Conservation (phyloP, 2,329 filamentous ascomycete genomes). For the Stromatinia cepivora region DNA sequence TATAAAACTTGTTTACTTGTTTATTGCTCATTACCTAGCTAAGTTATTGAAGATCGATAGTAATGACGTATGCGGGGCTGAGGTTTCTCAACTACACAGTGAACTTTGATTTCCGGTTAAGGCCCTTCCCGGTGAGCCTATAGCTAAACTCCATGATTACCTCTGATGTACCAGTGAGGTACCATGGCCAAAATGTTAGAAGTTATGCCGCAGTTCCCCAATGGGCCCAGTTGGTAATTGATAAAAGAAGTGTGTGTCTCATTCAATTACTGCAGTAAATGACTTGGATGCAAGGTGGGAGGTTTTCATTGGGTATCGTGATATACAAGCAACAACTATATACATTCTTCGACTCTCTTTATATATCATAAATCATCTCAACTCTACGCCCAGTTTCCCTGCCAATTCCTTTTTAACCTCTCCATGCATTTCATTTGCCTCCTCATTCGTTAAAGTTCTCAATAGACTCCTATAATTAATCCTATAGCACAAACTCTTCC, state of each 20-base stretch:
- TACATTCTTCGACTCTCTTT: not conserved
- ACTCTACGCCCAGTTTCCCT: slow-evolving; percentile 72
- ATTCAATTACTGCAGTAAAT: not conserved
- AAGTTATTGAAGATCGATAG: slow-evolving; percentile 2
- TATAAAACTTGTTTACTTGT: not conserved
- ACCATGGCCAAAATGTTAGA: not conserved
- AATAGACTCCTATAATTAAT: slow-evolving; percentile 94
- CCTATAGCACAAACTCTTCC: slow-evolving; percentile 85
- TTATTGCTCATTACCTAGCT: not conserved
- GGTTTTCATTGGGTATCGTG: slow-evolving; percentile 9
- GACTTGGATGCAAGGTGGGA: not conserved
- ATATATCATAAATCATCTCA: slow-evolving; percentile 54
- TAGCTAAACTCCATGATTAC: not conserved
- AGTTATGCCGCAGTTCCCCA: not conserved
- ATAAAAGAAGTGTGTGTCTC: not conserved
- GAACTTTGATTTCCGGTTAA: not conserved
- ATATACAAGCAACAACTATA: not conserved
- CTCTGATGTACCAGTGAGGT: not conserved
- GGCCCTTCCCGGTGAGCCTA: too few species aligned
- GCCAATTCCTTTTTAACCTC: slow-evolving; percentile 65
- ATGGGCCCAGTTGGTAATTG: not conserved
- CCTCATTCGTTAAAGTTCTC: slow-evolving; percentile 80
- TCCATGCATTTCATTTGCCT: slow-evolving; percentile 76
- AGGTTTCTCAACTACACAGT: too few species aligned
- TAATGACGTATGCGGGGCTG: slow-evolving; percentile 11